phyloP scores from a whole-genome alignment of 1,139 yeast genomes.

The Zygoascus sp. region DNA sequence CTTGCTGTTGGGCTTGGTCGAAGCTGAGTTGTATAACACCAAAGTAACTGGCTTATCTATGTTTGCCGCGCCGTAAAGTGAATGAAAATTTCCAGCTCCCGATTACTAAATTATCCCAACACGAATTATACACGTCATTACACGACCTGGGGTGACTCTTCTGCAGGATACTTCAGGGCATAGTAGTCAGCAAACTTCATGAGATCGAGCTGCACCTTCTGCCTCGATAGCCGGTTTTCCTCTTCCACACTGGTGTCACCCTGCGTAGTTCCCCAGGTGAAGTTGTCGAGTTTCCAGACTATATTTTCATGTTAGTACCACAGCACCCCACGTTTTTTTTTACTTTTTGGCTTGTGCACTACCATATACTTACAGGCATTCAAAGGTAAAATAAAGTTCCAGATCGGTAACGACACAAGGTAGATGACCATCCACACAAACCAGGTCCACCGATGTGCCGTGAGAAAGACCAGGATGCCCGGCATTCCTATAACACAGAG shows the following conservation, averaged over 20 bases:
- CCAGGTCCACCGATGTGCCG: conserved; percentile 69
- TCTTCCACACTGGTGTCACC: conserved; percentile 7
- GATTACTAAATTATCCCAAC: background rate
- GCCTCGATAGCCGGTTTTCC: background rate
- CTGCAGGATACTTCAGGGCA: background rate
- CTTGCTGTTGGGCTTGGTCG: too few species aligned
- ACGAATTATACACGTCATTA: conserved; percentile 1
- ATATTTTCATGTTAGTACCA: too few species aligned
- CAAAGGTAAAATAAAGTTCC: conserved; percentile 83
- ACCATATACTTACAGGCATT: conserved; percentile 66
- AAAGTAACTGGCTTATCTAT: background rate
- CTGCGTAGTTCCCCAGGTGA: conserved; percentile 87
- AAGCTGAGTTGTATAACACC: background rate
- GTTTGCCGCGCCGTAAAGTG: too few species aligned
- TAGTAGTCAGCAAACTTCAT: conserved; percentile 8
- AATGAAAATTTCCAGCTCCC: background rate
- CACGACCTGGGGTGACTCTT: background rate
- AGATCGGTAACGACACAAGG: conserved; percentile 73
- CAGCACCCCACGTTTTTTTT: too few species aligned
- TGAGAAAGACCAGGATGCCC: conserved; percentile 71
- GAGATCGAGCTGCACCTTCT: conserved; percentile 5
- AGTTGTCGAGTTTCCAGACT: conserved; percentile 88
- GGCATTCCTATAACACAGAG: conserved; percentile 81
- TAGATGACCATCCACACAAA: conserved; percentile 75
- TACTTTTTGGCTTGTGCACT: too few species aligned